These are phyloP conservation scores for Eutrema yunnanense DNA, from an alignment of 345 rosid genomes.

Conservation along the genomic window DNA sequence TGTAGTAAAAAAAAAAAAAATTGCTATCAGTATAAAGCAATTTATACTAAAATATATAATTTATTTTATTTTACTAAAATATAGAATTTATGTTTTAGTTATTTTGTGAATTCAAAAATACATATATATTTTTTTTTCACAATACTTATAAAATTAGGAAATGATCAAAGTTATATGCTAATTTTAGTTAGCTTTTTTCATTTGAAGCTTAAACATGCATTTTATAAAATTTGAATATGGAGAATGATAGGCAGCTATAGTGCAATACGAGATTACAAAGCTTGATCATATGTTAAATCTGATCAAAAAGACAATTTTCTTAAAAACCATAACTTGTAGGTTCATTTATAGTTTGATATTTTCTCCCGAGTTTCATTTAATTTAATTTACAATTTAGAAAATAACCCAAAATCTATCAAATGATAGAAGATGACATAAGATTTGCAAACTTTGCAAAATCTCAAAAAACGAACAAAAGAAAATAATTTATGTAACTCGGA, in stretches of 20 bases:
- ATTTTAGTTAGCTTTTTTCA: too few relatives aligned
- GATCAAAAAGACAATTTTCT: too few relatives aligned
- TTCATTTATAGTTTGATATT: too few relatives aligned
- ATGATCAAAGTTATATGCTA: too few relatives aligned
- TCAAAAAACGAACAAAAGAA: not conserved
- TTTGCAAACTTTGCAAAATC: not conserved
- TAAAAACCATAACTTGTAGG: not conserved
- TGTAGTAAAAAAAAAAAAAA: not conserved
- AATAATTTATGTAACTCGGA: not conserved
- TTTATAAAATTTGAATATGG: not conserved
- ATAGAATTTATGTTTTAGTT: not conserved
- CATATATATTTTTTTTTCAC: not conserved
- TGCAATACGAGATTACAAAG: not conserved
- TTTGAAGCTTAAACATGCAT: not conserved
- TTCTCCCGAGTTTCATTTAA: too few relatives aligned
- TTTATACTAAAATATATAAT: not conserved
- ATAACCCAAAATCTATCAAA: not conserved
- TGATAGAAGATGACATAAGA: not conserved
- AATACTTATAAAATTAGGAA: too few relatives aligned
- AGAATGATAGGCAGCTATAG: not conserved
- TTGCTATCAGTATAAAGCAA: not conserved
- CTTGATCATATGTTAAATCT: not conserved
- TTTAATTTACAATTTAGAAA: not conserved
- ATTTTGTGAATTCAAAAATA: not conserved
- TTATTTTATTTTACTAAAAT: not conserved